A percentile compares a stretch with the other conserved stretches of the same genome.
Conservation (phyloP, 768 basidiomycete species). For the Stropharia rugosoannulata region DNA sequence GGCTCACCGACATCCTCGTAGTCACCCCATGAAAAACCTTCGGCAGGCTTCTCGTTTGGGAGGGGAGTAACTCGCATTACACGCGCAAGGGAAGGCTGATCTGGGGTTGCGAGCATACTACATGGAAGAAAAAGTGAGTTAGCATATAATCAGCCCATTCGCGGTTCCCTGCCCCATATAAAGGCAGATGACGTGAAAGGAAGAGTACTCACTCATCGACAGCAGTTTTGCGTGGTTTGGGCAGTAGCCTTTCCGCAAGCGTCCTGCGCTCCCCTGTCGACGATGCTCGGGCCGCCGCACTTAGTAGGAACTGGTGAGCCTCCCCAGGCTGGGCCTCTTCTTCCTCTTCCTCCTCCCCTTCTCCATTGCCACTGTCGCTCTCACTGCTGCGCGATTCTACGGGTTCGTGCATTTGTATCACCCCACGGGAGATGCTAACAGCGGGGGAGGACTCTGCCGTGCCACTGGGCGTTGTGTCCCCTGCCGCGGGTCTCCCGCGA, state of each 20-base stretch:
- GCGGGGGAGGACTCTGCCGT: constrained; percentile 36
- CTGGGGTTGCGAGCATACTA: constrained; percentile 66
- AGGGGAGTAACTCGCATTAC: constrained; percentile 67
- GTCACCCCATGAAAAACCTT: constrained; percentile 74
- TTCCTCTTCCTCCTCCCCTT: constrained; percentile 10
- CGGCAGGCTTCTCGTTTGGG: constrained; percentile 56
- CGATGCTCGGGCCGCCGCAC: constrained; percentile 22
- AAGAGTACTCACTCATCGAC: constrained; percentile 55
- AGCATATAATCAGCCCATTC: not conserved
- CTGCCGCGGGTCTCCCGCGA: constrained; percentile 32
- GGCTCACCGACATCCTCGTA: constrained; percentile 62
- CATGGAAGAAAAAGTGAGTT: constrained; percentile 2
- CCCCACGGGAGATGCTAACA: constrained; percentile 25
- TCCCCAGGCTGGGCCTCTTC: constrained; percentile 1
- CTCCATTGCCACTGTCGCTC: constrained; percentile 16
- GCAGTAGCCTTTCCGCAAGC: constrained; percentile 63
- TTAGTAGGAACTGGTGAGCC: constrained; percentile 19
- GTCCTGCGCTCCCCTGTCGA: constrained; percentile 33
- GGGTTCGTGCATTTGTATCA: too few species aligned
- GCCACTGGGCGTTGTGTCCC: constrained; percentile 50
- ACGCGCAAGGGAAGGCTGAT: constrained; percentile 53
- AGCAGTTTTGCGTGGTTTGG: constrained; percentile 62
- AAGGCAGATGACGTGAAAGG: constrained; percentile 6
- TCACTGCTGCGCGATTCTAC: not conserved
- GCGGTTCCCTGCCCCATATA: too few species aligned